A percentile compares a stretch with the other conserved stretches of the same genome.
These are phyloP conservation scores for Dictyostelium firmibasis DNA, from an alignment of 78 protist species.

Conservation along the genomic window DNA sequence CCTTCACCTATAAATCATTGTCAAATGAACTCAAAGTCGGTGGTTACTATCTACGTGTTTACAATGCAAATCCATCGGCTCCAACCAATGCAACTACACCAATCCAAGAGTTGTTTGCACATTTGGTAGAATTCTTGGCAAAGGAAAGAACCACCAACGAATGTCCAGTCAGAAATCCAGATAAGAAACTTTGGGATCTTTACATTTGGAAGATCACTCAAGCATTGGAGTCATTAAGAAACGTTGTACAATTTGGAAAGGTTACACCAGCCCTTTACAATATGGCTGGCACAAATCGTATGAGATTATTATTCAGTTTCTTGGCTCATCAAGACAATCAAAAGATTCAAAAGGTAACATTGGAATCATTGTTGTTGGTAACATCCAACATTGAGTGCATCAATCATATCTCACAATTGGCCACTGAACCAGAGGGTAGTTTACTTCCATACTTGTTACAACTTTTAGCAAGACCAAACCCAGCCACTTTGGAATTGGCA, in stretches of 20 bases:
- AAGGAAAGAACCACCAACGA: conserved; percentile 25
- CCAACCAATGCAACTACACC: conserved; percentile 58
- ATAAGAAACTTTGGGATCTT: conserved; percentile 1
- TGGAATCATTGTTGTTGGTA: conserved; percentile 16
- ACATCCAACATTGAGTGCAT: conserved; percentile 79
- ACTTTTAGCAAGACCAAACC: conserved; percentile 18
- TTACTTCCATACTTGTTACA: conserved; percentile 26
- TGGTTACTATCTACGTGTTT: conserved; percentile 79
- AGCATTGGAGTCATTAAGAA: conserved; percentile 30
- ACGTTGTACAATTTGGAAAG: conserved; percentile 40
- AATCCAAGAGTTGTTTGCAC: conserved; percentile 37
- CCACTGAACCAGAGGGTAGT: conserved; percentile 3
- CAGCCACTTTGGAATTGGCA: not conserved
- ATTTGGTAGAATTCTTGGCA: conserved; percentile 23
- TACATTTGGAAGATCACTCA: not conserved
- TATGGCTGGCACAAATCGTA: not conserved
- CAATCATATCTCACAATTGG: conserved; percentile 32
- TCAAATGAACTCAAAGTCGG: conserved; percentile 70
- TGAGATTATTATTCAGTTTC: conserved; percentile 29
- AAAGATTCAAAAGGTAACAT: not conserved
- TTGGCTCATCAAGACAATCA: not conserved
- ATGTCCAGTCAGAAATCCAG: conserved; percentile 25
- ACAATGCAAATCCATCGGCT: conserved; percentile 70
- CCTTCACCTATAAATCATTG: conserved; percentile 50
- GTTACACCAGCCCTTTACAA: conserved; percentile 24